phyloP scores from a whole-genome alignment of 345 rosid species.

The Adansonia digitata region DNA sequence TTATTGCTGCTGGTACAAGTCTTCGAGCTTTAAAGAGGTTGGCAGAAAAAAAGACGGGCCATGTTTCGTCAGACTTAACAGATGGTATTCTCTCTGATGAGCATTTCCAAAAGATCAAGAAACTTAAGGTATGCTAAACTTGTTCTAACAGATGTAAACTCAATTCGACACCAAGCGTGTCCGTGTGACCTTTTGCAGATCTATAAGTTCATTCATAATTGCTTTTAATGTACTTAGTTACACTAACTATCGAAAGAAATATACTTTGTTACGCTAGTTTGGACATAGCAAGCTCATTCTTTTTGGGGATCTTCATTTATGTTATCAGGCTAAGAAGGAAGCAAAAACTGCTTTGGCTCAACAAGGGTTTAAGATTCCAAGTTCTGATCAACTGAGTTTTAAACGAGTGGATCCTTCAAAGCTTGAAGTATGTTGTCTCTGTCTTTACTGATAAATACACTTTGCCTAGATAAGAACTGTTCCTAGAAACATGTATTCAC shows the following conservation, averaged over 20 bases:
- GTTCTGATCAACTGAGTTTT: slow-evolving; percentile 61
- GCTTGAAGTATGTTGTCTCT: slow-evolving; percentile 67
- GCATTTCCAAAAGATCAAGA: slow-evolving; percentile 81
- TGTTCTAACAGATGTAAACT: not conserved
- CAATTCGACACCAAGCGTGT: not conserved
- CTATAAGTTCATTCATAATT: not conserved
- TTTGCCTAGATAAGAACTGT: not conserved
- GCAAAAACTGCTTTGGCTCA: slow-evolving; percentile 56
- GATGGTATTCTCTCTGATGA: slow-evolving; percentile 92
- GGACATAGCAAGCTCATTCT: not conserved
- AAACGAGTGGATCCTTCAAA: slow-evolving; percentile 84
- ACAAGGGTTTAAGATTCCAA: slow-evolving; percentile 80
- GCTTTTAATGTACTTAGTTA: not conserved
- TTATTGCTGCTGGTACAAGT: slow-evolving; percentile 74
- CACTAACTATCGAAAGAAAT: too few relatives aligned
- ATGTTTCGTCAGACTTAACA: slow-evolving; percentile 27
- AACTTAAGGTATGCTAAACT: slow-evolving; percentile 54
- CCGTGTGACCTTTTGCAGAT: not conserved
- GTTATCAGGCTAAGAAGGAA: slow-evolving; percentile 61
- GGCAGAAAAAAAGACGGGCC: slow-evolving; percentile 48
- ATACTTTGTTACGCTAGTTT: not conserved
- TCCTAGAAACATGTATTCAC: not conserved
- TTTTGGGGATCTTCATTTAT: slow-evolving; percentile 10
- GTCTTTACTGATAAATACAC: slow-evolving; percentile 3
- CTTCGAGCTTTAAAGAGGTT: slow-evolving; percentile 79